A percentile compares a stretch with the other conserved stretches of the same genome.
phyloP scores from a whole-genome alignment of 139 green algal species.

The Trebouxia sp. region DNA sequence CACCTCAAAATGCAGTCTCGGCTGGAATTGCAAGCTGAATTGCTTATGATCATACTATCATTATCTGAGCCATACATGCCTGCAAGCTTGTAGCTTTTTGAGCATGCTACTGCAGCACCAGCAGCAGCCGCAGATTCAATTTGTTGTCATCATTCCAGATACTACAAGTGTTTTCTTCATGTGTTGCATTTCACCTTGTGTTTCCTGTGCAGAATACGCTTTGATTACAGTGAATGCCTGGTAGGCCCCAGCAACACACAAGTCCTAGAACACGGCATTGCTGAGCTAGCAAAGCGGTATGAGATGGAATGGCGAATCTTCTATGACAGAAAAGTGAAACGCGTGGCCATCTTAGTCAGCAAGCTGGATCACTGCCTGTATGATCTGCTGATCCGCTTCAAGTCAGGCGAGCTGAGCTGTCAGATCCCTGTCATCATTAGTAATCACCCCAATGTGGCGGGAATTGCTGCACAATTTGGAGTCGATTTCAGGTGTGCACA shows the following conservation, averaged over 20 bases:
- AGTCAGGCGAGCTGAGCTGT: conserved; percentile 62
- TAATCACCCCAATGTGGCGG: conserved; percentile 75
- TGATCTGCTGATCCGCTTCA: conserved; percentile 74
- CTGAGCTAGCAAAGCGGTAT: conserved; percentile 64
- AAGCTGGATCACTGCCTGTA: conserved; percentile 79
- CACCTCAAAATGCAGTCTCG: too few species aligned
- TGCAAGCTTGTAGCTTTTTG: too few species aligned
- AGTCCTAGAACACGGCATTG: conserved; percentile 67
- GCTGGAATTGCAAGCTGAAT: too few species aligned
- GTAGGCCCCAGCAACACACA: conserved; percentile 63
- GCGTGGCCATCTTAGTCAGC: conserved; percentile 55
- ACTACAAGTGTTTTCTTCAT: not conserved
- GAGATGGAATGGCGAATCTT: conserved; percentile 68
- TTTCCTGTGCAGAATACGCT: conserved; percentile 44
- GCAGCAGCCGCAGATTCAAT: too few species aligned
- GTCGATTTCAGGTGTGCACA: conserved; percentile 67
- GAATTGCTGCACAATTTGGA: conserved; percentile 60
- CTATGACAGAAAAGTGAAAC: conserved; percentile 61
- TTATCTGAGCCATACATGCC: too few species aligned
- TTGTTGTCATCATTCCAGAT: too few species aligned
- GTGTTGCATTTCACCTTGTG: not conserved
- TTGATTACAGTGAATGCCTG: conserved; percentile 67
- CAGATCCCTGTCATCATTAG: conserved; percentile 71
- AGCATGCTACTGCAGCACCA: too few species aligned
- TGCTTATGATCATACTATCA: too few species aligned